Base-by-base conservation (phyloP, 148 eudicot genomes). In the Arbutus unedo region DNA sequence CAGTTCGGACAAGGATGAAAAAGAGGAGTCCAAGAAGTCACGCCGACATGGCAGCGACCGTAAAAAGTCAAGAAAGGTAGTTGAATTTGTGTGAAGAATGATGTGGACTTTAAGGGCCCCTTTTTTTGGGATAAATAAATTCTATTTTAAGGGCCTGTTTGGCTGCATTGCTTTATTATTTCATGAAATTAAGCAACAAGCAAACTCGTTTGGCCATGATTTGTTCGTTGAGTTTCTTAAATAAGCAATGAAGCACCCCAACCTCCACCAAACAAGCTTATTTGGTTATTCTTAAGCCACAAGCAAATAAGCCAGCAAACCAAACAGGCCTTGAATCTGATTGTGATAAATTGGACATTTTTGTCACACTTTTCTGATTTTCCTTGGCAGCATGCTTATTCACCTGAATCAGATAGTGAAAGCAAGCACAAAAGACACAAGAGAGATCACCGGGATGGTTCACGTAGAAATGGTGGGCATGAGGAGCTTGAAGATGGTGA, bases 401-500 rank as follows among this genome's bases (percentile, higher is more conserved):
- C 99, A 74, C 98, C 99, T 41, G 99, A 96, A 45, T 94, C 98
- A n/a, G 98, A 96, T 31, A 81, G 93, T 77, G 99, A 96, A 83
- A 92, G 93, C 87, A 90, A 89, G 87, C 94, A 96, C 77, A 96
- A 90, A 86, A 90, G 84, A 74, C 95, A 94, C 87, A 92, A 87
- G 89, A 93, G 83, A 86, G 97, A 95, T 80, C 89, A 91, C 79
- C 85, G 89, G 18, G 96, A 93, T 62, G 83, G 86, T 80, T 91
- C 97, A n/a, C 89, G 92, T 73, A 88, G 88, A 89, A 91, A 78
- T 87, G 90, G 89, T 54, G 85, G 89, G 66, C 66, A 87, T 45
- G 98, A 94, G 74, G 99, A 96, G 88, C 98, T 96, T 77, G 99
- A 96, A 93, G 99, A 96, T 81, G 99, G 98, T 5, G 99, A 96